Conservation (phyloP, 2,329 filamentous ascomycete species). For the Monosporascus sp. region DNA sequence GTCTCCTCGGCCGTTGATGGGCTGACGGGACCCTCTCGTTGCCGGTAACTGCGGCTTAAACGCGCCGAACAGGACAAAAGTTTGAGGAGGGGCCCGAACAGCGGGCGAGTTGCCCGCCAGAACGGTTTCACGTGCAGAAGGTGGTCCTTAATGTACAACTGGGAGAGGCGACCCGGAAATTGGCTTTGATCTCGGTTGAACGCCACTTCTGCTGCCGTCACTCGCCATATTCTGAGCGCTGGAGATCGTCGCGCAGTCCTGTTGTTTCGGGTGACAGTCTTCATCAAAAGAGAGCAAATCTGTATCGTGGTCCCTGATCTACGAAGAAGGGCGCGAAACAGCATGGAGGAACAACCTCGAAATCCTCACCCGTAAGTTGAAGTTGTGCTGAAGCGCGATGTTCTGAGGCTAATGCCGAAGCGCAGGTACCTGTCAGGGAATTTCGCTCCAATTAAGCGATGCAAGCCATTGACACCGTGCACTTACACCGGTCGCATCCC, state of each 20-base stretch:
- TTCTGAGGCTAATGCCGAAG: slow-evolving; percentile 1
- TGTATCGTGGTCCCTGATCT: neutral
- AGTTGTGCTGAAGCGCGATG: neutral
- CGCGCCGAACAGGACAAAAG: neutral
- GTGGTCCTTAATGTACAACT: neutral
- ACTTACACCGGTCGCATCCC: slow-evolving; percentile 54
- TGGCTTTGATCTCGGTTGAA: neutral
- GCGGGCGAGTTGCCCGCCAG: neutral
- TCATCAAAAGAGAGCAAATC: neutral
- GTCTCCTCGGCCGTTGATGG: no score
- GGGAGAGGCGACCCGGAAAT: no score
- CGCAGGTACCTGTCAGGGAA: slow-evolving; percentile 59
- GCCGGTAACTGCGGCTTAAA: no score
- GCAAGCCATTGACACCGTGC: slow-evolving; percentile 51
- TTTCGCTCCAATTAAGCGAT: slow-evolving; percentile 60
- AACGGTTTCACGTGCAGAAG: neutral
- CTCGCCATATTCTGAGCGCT: neutral
- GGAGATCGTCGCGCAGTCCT: no score
- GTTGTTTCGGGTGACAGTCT: no score
- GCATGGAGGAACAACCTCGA: slow-evolving; percentile 13
- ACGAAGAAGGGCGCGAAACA: neutral
- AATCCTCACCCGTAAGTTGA: slow-evolving; percentile 22
- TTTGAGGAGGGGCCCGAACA: neutral
- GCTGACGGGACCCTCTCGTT: no score
- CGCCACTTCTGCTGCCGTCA: neutral